Evolutionary conservation across 805 yeast species (phyloP), one percentile per base, ranked within the genome.

Genomic region (Debaryomyces tyrocola): DNA sequence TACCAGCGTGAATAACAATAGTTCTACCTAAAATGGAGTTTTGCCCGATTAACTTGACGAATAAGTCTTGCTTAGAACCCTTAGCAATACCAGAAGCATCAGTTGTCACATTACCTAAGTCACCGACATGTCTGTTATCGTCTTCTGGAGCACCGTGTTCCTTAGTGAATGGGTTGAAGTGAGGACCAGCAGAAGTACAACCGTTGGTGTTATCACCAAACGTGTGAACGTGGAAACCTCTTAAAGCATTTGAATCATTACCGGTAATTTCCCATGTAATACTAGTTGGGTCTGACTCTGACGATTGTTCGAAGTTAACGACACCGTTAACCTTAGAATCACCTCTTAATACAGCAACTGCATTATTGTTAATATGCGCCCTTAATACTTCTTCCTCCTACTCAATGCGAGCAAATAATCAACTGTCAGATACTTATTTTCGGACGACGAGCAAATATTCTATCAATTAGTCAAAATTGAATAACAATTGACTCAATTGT

Each of bases 171-270:
- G 97, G 97, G 81, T 91, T 73, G 82, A 90, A 90, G 77, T 91
- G 97, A 49, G 97, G 96, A 65, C 97, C 97, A 45, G 97, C 97
- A 56, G 96, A 88, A 50, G 96, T 92, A 78, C 99, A 94, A 57
- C 99, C 99, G 70, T 94, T 94, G 74, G 99, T 90, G 84, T 89
- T 90, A 79, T 94, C 99, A 77, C 99, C 99, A 64, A 94, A 94
- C 67, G 89, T 86, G 75, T 94, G 99, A 66, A 94, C 77, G 80
- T 94, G 99, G 96, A 94, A 92, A 44, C 99, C 99, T 74, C 96
- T 85, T 67, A 79, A 75, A 43, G 96, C 92, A 63, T 88, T 85
- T 51, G 97, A 77, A 56, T 82, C 84, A 73, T 90, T 89, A 69
- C 99, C 99, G 48, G 82, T 63, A 66, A 94, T 87, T 62, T 92